Conservation (phyloP, 495 filamentous ascomycete genomes). For the Annulohypoxylon nitens region DNA sequence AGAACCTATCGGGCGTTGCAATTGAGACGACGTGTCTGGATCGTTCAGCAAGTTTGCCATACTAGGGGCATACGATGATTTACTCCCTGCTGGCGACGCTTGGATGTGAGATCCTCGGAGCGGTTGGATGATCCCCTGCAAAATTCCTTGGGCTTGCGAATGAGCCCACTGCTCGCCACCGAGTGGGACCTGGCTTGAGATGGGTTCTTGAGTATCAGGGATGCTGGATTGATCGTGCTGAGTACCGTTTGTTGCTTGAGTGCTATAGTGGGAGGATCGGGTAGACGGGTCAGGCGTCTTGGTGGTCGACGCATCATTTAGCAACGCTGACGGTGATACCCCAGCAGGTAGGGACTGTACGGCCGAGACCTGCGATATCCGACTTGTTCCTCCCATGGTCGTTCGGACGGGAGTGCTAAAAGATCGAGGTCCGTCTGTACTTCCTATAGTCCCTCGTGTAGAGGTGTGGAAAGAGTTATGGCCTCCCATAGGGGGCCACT, state of each 20-base stretch:
- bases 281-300: conserved; percentile 78
- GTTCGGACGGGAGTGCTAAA: conserved; percentile 51
- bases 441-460: conserved; percentile 50
- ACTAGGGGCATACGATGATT: conserved; percentile 51
- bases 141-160: conserved; percentile 64
- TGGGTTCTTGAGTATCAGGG: conserved; percentile 67
- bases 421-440: conserved; percentile 17
- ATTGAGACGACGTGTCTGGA: conserved; percentile 46
- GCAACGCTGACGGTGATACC: conserved; percentile 79
- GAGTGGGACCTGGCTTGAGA: conserved; percentile 54
- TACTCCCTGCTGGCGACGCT: conserved; percentile 39
- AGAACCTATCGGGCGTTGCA: conserved; percentile 50
- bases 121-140: conserved; percentile 55
- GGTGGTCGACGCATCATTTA: conserved; percentile 91
- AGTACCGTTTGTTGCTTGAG: conserved; percentile 72
- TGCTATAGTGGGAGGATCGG: conserved; percentile 67
- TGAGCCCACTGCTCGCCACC: conserved; percentile 60
- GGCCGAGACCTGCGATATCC: conserved; percentile 75
- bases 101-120: conserved; percentile 51
- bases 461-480: conserved; percentile 38
- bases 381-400: conserved; percentile 56
- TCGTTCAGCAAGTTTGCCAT: conserved; percentile 55
- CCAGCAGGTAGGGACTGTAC: conserved; percentile 81
- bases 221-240: conserved; percentile 53
- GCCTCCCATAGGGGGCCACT: conserved; percentile 45